Evolutionary conservation across 2,329 filamentous ascomycete species (phyloP), one percentile per base, ranked within the genome.

Genomic region (Madurella mycetomatis): DNA sequence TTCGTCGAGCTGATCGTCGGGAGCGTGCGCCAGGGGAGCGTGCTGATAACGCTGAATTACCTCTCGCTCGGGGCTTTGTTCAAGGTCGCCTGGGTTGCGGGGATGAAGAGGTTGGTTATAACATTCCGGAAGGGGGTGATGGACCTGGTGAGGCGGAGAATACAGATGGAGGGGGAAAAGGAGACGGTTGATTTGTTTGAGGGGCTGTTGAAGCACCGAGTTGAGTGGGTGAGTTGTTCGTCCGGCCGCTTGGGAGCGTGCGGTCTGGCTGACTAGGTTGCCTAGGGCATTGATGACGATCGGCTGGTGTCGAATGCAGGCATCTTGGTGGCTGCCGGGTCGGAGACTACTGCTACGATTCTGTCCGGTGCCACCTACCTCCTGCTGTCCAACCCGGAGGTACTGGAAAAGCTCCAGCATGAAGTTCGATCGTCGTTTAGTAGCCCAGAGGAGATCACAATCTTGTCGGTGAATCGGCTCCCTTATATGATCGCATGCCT

Each of bases 381-480:
- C 57, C 52, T 71, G 12, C 59, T 65, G 5, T 60, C 56, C n/a
- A 67, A 70, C n/a, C 69, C 68, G 0, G 48, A 65, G 2, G 61
- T 59, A 1, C 47, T 70, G 18, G 25, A 63, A 2, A 72, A 63
- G 41, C 59, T 78, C 40, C 60, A 57, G 0, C 25, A 65, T 0
- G 76, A 79, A 60, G 62, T 78, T 2, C 64, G 74, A 0, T 55
- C 60, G 0, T 46, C 64, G 0, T 77, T 76, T 52, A 49, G 57
- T 1, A 59, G 44, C 0, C 66, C 71, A 13, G 61, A 68, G 0
- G 70, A 75, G 0, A 77, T 79, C 41, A 69, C 60, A 4, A 53
- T 74, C 19, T 58, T 60, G 3, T 63, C 64, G 4, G 62, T 67
- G 1, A 49, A 56, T 32, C 54, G 59, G 7, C 61, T 74, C 0